Base-by-base conservation (phyloP, 108 stramenopile genomes). In the Nannochloropsis salina region DNA sequence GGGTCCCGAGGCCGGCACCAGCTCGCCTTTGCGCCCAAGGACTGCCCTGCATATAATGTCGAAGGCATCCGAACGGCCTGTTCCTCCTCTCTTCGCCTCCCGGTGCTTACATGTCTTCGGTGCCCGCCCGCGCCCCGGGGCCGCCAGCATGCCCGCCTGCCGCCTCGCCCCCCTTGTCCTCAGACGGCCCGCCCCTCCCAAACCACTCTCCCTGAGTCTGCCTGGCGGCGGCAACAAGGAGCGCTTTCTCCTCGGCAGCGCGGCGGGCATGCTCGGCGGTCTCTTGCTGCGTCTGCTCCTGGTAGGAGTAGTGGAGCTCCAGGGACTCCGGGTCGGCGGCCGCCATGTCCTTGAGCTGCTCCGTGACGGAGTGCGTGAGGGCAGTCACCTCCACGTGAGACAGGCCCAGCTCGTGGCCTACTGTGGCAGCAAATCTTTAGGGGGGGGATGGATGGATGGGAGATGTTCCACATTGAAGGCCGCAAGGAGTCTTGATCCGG, bases 241-340 rank as follows among this genome's bases (percentile, higher is more conserved):
- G 15, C 12, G 47, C 47, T 51, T 51, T 51, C 47, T 51, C 47
- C 47, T 51, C 47, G 47, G 47, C 47, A 10, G 47, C 47, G 12
- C 47, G 47, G 12, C 47, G 47, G 47, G 47, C 47, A 10, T 51
- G 47, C 47, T 51, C 47, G 12, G 47, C 47, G 15, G 47, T 51
- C 47, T 51, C 47, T 51, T 51, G 47, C 47, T 51, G 47, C 47
- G 47, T 51, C 47, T 51, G 47, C 47, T 51, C 47, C 15, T 51
- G 47, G 1, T 51, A 51, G 12, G 47, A 51, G 47, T 51, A 51
- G 47, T 51, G 47, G 12, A 51, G 47, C 15, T 51, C 47, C 47
- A 51, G 1, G 12, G 47, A 10, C 47, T 51, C 47, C 12, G 47
- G 47, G 15, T 51, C 1, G 47, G 47, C 47, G 47, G 47, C 47